phyloP scores from a whole-genome alignment of 2,329 filamentous ascomycete genomes.

The Pseudocercospora crystallina region DNA sequence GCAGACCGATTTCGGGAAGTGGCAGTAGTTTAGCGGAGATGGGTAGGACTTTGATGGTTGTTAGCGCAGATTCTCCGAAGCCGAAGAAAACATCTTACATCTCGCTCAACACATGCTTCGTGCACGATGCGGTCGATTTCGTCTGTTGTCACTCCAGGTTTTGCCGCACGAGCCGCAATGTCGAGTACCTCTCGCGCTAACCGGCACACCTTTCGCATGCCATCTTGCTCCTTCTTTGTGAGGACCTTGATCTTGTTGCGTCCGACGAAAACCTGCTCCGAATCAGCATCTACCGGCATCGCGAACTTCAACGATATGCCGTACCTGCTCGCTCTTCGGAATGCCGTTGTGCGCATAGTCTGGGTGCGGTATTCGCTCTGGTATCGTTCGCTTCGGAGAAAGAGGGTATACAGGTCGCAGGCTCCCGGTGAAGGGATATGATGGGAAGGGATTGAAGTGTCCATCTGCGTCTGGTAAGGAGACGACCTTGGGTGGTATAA shows the following conservation, averaged over 20 bases:
- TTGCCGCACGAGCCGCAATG: conserved; percentile 77
- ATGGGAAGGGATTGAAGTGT: conserved; percentile 87
- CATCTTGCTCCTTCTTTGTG: conserved; percentile 76
- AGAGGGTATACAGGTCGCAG: conserved; percentile 74
- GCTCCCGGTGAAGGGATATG: conserved; percentile 76
- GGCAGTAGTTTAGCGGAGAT: conserved; percentile 89
- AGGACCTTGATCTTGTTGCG: conserved; percentile 81
- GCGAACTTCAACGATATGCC: background rate
- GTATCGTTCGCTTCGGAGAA: conserved; percentile 69
- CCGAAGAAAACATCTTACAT: conserved; percentile 59
- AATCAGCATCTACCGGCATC: conserved; percentile 5
- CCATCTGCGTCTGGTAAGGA: conserved; percentile 88
- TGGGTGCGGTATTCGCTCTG: conserved; percentile 76
- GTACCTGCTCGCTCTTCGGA: conserved; percentile 68
- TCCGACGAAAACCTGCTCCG: conserved; percentile 50
- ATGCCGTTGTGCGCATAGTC: conserved; percentile 88
- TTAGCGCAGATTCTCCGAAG: conserved; percentile 8
- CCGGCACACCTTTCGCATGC: conserved; percentile 88
- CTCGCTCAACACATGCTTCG: conserved; percentile 87
- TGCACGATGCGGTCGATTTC: conserved; percentile 94
- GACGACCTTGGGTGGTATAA: conserved; percentile 74
- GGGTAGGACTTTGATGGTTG: conserved; percentile 71
- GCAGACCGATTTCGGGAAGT: conserved; percentile 97
- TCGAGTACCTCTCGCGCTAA: conserved; percentile 89
- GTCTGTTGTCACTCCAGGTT: conserved; percentile 93